Evolutionary conservation across 345 rosid genomes (phyloP).

Genomic region (Populus pruinosa): DNA sequence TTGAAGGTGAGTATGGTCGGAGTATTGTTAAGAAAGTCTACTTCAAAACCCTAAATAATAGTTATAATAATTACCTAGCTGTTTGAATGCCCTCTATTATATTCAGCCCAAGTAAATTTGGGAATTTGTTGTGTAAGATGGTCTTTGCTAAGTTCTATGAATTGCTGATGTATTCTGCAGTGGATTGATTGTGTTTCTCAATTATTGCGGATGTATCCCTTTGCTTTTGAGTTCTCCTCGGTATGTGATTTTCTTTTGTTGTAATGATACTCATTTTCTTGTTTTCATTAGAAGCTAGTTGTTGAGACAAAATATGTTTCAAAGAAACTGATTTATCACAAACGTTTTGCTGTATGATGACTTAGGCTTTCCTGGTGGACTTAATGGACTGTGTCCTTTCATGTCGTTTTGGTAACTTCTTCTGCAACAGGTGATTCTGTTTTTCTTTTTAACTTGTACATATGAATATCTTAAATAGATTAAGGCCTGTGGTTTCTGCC

Average conservation of each 20-base stretch:
- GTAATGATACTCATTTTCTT: neutral
- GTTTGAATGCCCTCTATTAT: neutral
- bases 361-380: constrained; percentile 90
- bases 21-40: neutral
- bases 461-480: neutral
- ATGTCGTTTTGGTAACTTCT: constrained; percentile 91
- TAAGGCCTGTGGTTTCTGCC: neutral
- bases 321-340: neutral
- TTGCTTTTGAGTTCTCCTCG: constrained; percentile 90
- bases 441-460: neutral
- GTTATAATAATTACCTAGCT: neutral
- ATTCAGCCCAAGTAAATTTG: neutral
- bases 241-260: constrained; percentile 49
- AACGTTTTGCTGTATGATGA: constrained; percentile 9
- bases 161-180: constrained; percentile 44
- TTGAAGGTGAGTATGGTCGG: neutral
- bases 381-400: constrained; percentile 84
- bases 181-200: constrained; percentile 98
- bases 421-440: constrained; percentile 72
- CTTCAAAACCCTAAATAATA: neutral
- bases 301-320: constrained; percentile 10
- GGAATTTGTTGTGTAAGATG: neutral
- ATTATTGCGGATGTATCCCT: constrained; percentile 86
- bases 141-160: constrained; percentile 9
- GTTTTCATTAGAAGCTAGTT: constrained; percentile 2